These are phyloP conservation scores for Oryza punctata DNA, from an alignment of 176 grass and related monocot species.

Conservation along the genomic window DNA sequence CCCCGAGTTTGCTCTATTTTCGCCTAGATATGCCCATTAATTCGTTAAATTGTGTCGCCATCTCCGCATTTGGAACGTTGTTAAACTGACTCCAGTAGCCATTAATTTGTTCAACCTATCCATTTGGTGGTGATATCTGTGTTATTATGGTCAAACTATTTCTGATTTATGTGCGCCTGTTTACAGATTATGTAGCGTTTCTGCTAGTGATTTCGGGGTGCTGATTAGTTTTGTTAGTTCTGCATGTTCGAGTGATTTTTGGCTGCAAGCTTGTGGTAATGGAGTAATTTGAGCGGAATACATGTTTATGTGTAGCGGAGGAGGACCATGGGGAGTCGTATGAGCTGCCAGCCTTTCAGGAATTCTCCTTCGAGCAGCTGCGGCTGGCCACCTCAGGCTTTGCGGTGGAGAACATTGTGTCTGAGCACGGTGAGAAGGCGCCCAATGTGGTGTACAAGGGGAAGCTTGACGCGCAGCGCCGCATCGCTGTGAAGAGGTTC, in stretches of 20 bases:
- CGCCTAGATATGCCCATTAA: not conserved
- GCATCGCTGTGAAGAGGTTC: conserved; percentile 89
- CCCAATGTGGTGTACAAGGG: conserved; percentile 99
- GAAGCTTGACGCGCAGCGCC: conserved; percentile 80
- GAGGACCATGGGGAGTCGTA: conserved; percentile 76
- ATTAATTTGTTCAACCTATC: not conserved
- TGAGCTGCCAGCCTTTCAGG: conserved; percentile 79
- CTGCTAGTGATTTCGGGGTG: not conserved
- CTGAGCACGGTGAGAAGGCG: conserved; percentile 95
- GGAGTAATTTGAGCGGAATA: not conserved
- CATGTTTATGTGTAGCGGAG: conserved; percentile 33
- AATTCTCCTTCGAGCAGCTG: conserved; percentile 91
- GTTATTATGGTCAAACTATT: not conserved
- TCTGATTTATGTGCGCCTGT: not conserved
- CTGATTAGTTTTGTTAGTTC: not conserved
- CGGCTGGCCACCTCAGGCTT: conserved; percentile 85
- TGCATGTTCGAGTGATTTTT: not conserved
- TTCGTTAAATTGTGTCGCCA: not conserved
- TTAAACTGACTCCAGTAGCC: not conserved
- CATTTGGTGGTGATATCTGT: not conserved
- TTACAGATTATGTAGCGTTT: not conserved
- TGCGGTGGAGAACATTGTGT: conserved; percentile 83
- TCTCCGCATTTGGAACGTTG: conserved; percentile 22
- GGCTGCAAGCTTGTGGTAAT: not conserved
- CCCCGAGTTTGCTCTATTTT: not conserved